Conservation (phyloP, 495 filamentous ascomycete genomes). For the Lasiosphaeria hispida region DNA sequence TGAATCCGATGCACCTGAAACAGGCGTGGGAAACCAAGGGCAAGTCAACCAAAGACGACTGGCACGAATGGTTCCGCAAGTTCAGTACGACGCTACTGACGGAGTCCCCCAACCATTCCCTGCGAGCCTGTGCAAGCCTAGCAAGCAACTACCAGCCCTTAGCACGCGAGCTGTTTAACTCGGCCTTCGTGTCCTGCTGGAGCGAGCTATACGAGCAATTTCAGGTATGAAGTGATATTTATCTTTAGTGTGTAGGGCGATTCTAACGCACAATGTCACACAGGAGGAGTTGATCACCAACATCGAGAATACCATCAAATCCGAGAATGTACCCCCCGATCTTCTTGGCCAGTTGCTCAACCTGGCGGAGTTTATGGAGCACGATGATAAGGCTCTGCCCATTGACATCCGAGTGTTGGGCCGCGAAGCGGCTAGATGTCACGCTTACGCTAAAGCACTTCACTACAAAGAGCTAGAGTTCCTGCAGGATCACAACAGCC, state of each 20-base stretch:
- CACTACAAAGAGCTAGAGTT: constrained; percentile 99
- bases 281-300: constrained; percentile 92
- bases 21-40: constrained; percentile 95
- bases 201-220: constrained; percentile 95
- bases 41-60: constrained; percentile 95
- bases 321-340: constrained; percentile 89
- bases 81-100: constrained; percentile 94
- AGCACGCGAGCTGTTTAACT: constrained; percentile 93
- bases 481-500: constrained; percentile 93
- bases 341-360: constrained; percentile 93
- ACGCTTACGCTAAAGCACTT: constrained; percentile 95
- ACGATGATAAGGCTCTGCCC: constrained; percentile 95
- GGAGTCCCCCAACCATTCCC: constrained; percentile 91
- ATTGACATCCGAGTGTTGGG: constrained; percentile 94
- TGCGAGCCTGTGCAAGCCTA: constrained; percentile 87
- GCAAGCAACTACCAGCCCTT: constrained; percentile 88
- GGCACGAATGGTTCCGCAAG: constrained; percentile 97
- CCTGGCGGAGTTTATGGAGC: constrained; percentile 98
- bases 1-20: constrained; percentile 96
- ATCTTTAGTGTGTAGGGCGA: background rate
- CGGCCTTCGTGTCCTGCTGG: constrained; percentile 98
- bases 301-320: constrained; percentile 91
- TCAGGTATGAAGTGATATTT: constrained; percentile 30
- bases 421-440: constrained; percentile 89
- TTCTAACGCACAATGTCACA: constrained; percentile 9